Evolutionary conservation across 2,329 filamentous ascomycete genomes (phyloP).

Genomic region (Colletotrichum tofieldiae): DNA sequence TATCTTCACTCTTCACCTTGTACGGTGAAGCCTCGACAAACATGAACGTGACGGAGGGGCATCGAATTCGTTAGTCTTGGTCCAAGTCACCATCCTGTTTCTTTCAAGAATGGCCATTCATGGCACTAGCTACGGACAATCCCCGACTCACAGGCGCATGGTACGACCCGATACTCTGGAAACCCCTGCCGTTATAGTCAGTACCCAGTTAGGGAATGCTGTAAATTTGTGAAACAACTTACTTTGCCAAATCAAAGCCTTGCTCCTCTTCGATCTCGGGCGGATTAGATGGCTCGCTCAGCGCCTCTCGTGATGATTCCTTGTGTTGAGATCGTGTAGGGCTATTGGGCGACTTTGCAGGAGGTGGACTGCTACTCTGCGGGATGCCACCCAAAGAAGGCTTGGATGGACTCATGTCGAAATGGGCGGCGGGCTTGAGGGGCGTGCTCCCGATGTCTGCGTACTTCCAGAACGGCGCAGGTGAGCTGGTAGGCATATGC

Average conservation of each 20-base stretch:
- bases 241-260: slow-evolving; percentile 74
- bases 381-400: slow-evolving; percentile 55
- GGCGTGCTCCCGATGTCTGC: slow-evolving; percentile 84
- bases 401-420: slow-evolving; percentile 74
- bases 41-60: background rate
- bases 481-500: slow-evolving; percentile 88
- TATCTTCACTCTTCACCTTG: slow-evolving; percentile 35
- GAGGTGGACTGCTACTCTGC: slow-evolving; percentile 73
- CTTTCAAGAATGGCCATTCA: slow-evolving; percentile 50
- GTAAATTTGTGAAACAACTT: slow-evolving; percentile 46
- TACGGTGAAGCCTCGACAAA: background rate
- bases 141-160: slow-evolving; percentile 70
- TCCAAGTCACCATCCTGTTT: background rate
- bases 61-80: slow-evolving; percentile 12
- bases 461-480: slow-evolving; percentile 92
- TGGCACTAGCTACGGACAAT: slow-evolving; percentile 59
- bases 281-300: slow-evolving; percentile 45
- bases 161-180: slow-evolving; percentile 76
- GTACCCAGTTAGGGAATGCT: slow-evolving; percentile 22
- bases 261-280: slow-evolving; percentile 63
- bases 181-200: slow-evolving; percentile 65
- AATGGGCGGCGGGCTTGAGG: slow-evolving; percentile 64
- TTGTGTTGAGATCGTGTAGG: slow-evolving; percentile 56
- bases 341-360: slow-evolving; percentile 68
- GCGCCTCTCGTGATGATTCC: slow-evolving; percentile 44